Conservation (phyloP, 2,329 filamentous ascomycete genomes). For the Teratosphaeriaceae sp. region DNA sequence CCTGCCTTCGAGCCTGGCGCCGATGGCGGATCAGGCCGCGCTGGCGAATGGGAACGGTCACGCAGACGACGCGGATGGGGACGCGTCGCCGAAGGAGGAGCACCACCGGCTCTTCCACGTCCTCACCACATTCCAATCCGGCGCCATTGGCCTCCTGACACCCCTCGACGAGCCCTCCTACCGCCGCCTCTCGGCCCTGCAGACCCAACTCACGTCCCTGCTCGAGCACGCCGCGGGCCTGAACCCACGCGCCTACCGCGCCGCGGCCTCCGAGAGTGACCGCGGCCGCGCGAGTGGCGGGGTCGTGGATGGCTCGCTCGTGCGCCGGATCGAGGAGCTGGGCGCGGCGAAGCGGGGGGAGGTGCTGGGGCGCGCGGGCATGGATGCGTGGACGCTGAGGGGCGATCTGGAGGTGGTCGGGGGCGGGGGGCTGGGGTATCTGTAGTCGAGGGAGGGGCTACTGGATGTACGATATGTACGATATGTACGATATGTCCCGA, state of each 20-base stretch:
- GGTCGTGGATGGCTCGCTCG: slow-evolving; percentile 70
- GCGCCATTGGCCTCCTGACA: slow-evolving; percentile 68
- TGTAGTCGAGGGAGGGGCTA: slow-evolving; percentile 14
- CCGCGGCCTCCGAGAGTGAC: slow-evolving; percentile 42
- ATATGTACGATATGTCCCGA: too few species aligned
- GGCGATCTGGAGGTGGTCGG: slow-evolving; percentile 61
- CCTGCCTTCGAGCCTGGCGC: slow-evolving; percentile 55
- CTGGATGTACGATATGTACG: not conserved
- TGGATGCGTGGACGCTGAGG: slow-evolving; percentile 59
- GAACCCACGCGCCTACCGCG: slow-evolving; percentile 74
- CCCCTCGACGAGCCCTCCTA: slow-evolving; percentile 75
- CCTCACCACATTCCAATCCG: slow-evolving; percentile 68
- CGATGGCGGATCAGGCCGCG: slow-evolving; percentile 37
- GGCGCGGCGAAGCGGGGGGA: slow-evolving; percentile 64
- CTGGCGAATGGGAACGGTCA: slow-evolving; percentile 19
- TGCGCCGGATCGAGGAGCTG: slow-evolving; percentile 70
- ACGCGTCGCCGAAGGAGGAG: slow-evolving; percentile 8
- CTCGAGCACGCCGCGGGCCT: slow-evolving; percentile 72
- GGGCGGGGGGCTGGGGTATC: slow-evolving; percentile 55
- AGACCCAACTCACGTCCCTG: slow-evolving; percentile 69
- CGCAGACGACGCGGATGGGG: slow-evolving; percentile 17
- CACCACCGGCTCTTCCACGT: slow-evolving; percentile 40
- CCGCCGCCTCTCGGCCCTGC: slow-evolving; percentile 72
- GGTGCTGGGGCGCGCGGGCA: slow-evolving; percentile 67
- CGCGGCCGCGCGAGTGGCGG: slow-evolving; percentile 54